Evolutionary conservation across 2,329 filamentous ascomycete species (phyloP).

Genomic region (Cladophialophora exuberans): DNA sequence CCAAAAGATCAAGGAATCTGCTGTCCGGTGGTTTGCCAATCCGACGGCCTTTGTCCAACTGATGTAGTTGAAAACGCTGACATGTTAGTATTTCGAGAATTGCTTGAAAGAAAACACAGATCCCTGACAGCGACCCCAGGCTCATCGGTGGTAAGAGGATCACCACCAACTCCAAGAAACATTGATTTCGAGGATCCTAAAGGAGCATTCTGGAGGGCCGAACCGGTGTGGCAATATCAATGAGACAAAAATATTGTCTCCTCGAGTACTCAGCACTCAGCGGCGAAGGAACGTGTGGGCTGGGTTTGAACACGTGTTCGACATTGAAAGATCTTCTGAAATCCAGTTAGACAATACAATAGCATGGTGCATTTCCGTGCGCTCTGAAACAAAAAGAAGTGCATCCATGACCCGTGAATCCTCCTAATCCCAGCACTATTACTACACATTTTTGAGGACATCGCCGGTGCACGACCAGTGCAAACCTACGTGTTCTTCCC

Average conservation of each 20-base stretch:
- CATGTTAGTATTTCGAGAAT: slow-evolving; percentile 5
- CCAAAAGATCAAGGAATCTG: slow-evolving; percentile 18
- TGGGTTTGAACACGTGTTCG: not conserved
- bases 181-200: not conserved
- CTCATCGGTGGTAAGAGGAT: slow-evolving; percentile 9
- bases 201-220: too few relatives aligned
- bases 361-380: not conserved
- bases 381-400: not conserved
- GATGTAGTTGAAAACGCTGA: slow-evolving; percentile 15
- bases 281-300: not conserved
- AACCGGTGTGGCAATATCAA: too few relatives aligned
- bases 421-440: too few relatives aligned
- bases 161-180: slow-evolving; percentile 9
- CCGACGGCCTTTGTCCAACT: slow-evolving; percentile 13
- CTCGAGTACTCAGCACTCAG: not conserved
- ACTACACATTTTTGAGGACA: not conserved
- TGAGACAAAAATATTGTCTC: too few relatives aligned
- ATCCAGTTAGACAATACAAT: not conserved
- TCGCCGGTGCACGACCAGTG: too few relatives aligned
- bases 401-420: too few relatives aligned
- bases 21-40: slow-evolving; percentile 15
- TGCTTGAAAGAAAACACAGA: not conserved
- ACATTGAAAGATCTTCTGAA: not conserved
- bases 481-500: not conserved
- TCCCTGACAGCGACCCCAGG: slow-evolving; percentile 2